phyloP scores from a whole-genome alignment of 208 protist genomes.

The Porcisia deanei region DNA sequence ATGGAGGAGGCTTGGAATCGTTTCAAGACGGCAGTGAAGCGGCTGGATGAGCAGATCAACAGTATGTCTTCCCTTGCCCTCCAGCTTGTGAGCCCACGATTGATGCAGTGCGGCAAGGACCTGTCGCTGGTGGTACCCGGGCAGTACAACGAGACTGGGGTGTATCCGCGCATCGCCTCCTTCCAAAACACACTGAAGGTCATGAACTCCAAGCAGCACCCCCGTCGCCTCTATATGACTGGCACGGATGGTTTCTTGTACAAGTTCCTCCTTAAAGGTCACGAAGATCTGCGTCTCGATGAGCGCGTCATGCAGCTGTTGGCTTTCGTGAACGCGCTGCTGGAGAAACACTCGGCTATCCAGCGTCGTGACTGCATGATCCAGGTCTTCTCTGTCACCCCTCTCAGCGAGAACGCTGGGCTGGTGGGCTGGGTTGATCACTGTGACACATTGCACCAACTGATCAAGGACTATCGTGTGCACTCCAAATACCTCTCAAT shows the following conservation, averaged over 20 bases:
- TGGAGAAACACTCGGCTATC: constrained; percentile 94
- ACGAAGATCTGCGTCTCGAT: constrained; percentile 98
- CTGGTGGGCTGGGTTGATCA: constrained; percentile 99
- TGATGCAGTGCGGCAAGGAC: constrained; percentile 90
- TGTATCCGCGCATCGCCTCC: constrained; percentile 78
- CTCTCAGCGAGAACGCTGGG: constrained; percentile 98
- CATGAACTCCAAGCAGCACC: constrained; percentile 99
- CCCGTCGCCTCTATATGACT: constrained; percentile 96
- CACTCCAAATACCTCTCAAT: constrained; percentile 88
- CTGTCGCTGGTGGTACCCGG: constrained; percentile 98
- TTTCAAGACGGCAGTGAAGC: constrained; percentile 96
- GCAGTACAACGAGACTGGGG: constrained; percentile 89
- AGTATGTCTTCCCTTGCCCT: constrained; percentile 96
- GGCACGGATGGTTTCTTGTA: constrained; percentile 97
- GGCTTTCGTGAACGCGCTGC: constrained; percentile 98
- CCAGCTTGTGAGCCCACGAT: constrained; percentile 92
- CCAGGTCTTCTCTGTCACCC: constrained; percentile 97
- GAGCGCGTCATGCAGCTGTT: constrained; percentile 99
- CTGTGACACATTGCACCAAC: constrained; percentile 92
- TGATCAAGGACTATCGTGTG: constrained; percentile 92
- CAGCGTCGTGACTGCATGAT: constrained; percentile 90
- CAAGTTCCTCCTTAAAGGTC: constrained; percentile 99
- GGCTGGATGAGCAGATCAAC: constrained; percentile 96
- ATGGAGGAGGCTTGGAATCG: constrained; percentile 96
- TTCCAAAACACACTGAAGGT: constrained; percentile 91